A percentile compares a stretch with the other conserved stretches of the same genome.
These are phyloP conservation scores for Rhazya stricta DNA, from an alignment of 257 asterid genomes.

Conservation along the genomic window DNA sequence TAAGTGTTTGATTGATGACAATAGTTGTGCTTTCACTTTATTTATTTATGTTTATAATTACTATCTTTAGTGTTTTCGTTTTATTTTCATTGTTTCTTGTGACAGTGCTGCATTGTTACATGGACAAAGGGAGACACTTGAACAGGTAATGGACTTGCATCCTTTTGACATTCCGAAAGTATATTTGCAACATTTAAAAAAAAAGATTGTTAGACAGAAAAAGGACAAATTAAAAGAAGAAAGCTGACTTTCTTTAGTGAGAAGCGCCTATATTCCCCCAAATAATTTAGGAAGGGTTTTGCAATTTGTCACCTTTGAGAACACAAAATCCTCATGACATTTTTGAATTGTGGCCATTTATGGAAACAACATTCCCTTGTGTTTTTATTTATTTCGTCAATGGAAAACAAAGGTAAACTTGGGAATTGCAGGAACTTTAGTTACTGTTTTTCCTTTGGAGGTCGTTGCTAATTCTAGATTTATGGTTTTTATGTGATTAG, in stretches of 20 bases:
- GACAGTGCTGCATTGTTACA: constrained; percentile 83
- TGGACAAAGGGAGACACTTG: constrained; percentile 79
- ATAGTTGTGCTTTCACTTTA: neutral
- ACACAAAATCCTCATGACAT: neutral
- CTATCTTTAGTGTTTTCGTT: neutral
- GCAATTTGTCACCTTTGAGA: neutral
- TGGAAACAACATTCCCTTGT: neutral
- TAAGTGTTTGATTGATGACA: constrained; percentile 1
- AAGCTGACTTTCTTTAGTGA: neutral
- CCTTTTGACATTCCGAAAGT: neutral
- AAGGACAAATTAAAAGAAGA: neutral
- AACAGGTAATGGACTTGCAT: constrained; percentile 55
- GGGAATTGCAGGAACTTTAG: neutral
- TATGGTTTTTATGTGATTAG: neutral
- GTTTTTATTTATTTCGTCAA: neutral
- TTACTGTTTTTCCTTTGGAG: neutral
- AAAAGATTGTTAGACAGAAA: neutral
- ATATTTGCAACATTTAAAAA: neutral
- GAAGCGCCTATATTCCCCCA: neutral
- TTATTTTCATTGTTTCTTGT: constrained; percentile 21
- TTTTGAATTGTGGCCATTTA: neutral
- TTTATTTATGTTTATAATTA: too few relatives aligned
- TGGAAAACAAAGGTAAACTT: neutral
- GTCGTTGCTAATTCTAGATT: neutral
- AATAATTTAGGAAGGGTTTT: neutral